phyloP scores from a whole-genome alignment of 2,329 filamentous ascomycete genomes.

The Pezizomycotina sp. region DNA sequence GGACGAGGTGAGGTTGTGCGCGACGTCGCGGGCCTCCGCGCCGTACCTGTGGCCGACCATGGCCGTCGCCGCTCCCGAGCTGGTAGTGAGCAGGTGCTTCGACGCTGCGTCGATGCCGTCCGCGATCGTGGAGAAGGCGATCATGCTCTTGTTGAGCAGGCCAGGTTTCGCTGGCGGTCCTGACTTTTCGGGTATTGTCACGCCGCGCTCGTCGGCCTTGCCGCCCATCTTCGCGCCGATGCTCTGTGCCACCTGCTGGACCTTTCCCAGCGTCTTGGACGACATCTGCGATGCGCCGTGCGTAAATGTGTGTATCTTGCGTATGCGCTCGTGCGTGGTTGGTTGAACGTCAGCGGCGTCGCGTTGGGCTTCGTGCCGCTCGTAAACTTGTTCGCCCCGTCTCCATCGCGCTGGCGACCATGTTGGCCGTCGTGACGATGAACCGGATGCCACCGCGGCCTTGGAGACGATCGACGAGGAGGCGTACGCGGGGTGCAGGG shows the following conservation, averaged over 20 bases:
- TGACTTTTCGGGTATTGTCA: conserved; percentile 35
- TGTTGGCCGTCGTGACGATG: conserved; percentile 59
- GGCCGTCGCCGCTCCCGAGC: conserved; percentile 62
- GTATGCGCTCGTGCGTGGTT: conserved; percentile 65
- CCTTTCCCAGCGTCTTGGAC: conserved; percentile 70
- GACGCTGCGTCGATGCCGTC: conserved; percentile 85
- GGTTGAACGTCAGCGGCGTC: conserved; percentile 78
- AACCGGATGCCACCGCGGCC: conserved; percentile 72
- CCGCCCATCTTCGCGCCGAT: conserved; percentile 59
- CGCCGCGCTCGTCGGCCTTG: conserved; percentile 35
- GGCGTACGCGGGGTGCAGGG: conserved; percentile 79
- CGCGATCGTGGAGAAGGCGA: conserved; percentile 86
- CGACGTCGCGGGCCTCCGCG: conserved; percentile 62
- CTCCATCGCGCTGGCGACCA: conserved; percentile 61
- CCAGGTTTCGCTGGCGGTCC: conserved; percentile 60
- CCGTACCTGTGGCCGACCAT: conserved; percentile 86
- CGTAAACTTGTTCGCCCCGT: conserved; percentile 62
- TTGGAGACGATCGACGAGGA: conserved; percentile 73
- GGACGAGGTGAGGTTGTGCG: conserved; percentile 59
- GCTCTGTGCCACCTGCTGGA: conserved; percentile 74
- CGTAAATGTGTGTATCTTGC: conserved; percentile 80
- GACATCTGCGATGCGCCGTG: conserved; percentile 61
- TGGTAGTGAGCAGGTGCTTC: conserved; percentile 56
- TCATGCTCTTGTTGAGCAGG: conserved; percentile 84
- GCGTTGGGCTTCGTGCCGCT: conserved; percentile 59